These are phyloP conservation scores for Eucalyptus shirleyi DNA, from an alignment of 345 rosid genomes.

Conservation along the genomic window DNA sequence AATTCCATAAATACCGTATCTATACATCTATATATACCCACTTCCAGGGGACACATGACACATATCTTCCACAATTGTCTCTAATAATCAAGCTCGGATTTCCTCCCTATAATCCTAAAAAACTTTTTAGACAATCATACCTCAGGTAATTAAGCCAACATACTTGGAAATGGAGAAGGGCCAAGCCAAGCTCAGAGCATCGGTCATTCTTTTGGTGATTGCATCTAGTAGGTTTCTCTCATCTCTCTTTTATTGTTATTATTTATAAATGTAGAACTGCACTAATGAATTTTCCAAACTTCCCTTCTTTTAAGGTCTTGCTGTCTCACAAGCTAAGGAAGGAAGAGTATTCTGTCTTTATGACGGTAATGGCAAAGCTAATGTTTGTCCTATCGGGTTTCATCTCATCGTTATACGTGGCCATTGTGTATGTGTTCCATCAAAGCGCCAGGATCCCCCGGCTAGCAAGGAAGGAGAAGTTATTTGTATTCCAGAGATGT, in stretches of 20 bases:
- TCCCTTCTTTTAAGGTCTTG: background rate
- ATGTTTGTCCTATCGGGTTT: background rate
- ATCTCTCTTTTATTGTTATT: background rate
- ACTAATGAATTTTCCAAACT: background rate
- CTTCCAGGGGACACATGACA: background rate
- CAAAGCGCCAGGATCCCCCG: background rate
- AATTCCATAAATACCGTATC: background rate
- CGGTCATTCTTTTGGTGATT: background rate
- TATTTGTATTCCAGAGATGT: background rate
- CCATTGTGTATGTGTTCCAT: background rate
- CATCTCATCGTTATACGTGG: background rate
- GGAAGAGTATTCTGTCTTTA: background rate
- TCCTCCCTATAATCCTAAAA: background rate
- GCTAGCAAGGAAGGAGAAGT: no score
- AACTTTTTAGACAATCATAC: background rate
- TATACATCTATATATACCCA: background rate
- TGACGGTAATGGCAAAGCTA: background rate
- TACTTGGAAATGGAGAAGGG: background rate
- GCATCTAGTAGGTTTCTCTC: background rate
- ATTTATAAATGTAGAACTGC: background rate
- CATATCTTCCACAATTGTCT: background rate
- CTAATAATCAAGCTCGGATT: background rate
- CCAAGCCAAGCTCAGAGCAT: background rate
- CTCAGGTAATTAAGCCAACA: background rate
- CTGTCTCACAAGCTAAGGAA: background rate